Evolutionary conservation across 192 early-diverging fungal species (phyloP), one percentile per base, ranked within the genome.

Genomic region (Linnemannia zychae): DNA sequence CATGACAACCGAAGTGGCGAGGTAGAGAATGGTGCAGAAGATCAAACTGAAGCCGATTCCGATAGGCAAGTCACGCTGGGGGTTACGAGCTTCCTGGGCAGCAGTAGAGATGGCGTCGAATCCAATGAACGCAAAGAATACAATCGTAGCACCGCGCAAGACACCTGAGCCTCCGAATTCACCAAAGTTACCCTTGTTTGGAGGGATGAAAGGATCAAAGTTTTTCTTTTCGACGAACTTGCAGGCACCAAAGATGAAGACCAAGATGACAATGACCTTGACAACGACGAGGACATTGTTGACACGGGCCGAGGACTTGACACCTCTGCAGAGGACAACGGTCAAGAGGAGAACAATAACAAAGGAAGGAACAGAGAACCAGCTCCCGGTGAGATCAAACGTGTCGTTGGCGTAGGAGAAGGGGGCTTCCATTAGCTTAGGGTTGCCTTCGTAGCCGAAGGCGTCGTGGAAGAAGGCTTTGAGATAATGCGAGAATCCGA

Each of bases 71-170:
- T 98, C 95, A 7, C 91, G 88, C 69, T 95, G 92, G 34, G 97
- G 96, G 72, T 95, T 91, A 53, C 89, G 90, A 18, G 95, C 89
- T 81, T 98, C 97, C 82, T 95, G 94, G 13, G 97, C 93, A 24
- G 94, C 94, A 11, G 97, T 98, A 6, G 94, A 92, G 52, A 97
- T 95, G 0, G 95, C 91, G 87, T 98, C 97, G 87, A 97, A 97
- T 17, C 97, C 96, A 84, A 97, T 95, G 74, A 96, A 97, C 18
- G 94, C 89, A 68, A 91, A 92, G 88, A 97, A 97, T 17, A 98
- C 96, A 11, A 91, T 87, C 60, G 93, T 92, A 15, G 97, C 92
- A 31, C 91, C 95, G 73, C 92, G 90, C 67, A 96, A 93, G 28
- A 96, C 74, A 73, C 96, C 95, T 22, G 87, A 78, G 22, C 85